Conservation (phyloP, 2,329 filamentous ascomycete species). For the Fusarium neocosmosporiellum region DNA sequence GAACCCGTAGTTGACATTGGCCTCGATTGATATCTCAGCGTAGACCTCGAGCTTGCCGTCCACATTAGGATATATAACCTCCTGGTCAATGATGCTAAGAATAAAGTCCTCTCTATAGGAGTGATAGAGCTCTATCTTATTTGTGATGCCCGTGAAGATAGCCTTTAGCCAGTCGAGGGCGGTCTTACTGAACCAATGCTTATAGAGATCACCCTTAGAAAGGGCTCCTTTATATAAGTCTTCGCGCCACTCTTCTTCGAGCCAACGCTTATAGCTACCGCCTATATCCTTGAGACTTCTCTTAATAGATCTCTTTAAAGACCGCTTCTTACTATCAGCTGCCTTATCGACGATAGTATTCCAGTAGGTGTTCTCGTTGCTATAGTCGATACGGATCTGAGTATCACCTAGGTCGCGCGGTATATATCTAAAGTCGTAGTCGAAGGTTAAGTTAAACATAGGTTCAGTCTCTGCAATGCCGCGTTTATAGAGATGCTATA, state of each 20-base stretch:
- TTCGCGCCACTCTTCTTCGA: conserved; percentile 53
- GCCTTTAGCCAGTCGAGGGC: conserved; percentile 46
- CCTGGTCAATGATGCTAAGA: conserved; percentile 41
- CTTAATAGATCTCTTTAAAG: conserved; percentile 25
- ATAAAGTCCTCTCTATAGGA: conserved; percentile 39
- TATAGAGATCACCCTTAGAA: conserved; percentile 44
- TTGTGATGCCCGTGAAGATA: conserved; percentile 15
- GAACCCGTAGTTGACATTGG: conserved; percentile 45
- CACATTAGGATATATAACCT: conserved; percentile 32
- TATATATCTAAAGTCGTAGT: conserved; percentile 52
- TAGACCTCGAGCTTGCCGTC: conserved; percentile 27
- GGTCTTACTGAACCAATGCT: conserved; percentile 50
- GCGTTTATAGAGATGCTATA: neutral
- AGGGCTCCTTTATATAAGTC: conserved; percentile 46
- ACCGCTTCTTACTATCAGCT: conserved; percentile 3
- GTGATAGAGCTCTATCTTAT: conserved; percentile 43
- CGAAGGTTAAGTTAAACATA: conserved; percentile 53
- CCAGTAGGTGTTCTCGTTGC: conserved; percentile 53
- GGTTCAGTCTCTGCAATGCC: neutral
- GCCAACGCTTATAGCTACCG: conserved; percentile 49
- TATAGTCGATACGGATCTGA: conserved; percentile 54
- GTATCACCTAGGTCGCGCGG: conserved; percentile 46
- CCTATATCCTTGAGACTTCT: conserved; percentile 44
- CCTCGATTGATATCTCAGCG: conserved; percentile 33
- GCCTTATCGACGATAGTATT: conserved; percentile 41